Evolutionary conservation across 192 early-diverging fungal genomes (phyloP).

Genomic region (Coemansia sp.): DNA sequence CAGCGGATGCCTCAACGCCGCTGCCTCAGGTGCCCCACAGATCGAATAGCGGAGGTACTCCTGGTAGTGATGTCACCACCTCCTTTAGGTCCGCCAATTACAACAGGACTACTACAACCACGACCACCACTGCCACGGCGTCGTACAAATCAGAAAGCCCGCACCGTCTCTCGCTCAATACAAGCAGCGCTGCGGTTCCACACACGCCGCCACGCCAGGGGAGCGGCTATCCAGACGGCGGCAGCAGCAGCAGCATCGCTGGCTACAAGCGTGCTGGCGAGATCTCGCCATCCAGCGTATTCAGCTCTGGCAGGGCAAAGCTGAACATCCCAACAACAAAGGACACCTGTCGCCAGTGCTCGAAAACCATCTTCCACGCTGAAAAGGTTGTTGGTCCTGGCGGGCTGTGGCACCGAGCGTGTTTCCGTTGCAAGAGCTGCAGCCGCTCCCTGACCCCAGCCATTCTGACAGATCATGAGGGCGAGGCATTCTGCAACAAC

Average conservation of each 20-base stretch:
- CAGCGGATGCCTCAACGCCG: not conserved
- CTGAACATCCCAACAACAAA: slow-evolving; percentile 36
- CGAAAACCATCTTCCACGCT: slow-evolving; percentile 51
- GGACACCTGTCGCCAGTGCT: slow-evolving; percentile 54
- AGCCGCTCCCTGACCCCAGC: slow-evolving; percentile 42
- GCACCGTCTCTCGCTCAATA: not conserved
- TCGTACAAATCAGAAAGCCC: slow-evolving; percentile 3
- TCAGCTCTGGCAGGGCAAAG: slow-evolving; percentile 38
- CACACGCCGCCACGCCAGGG: slow-evolving; percentile 22
- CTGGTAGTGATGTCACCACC: slow-evolving; percentile 3
- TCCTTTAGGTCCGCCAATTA: not conserved
- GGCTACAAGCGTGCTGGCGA: slow-evolving; percentile 20
- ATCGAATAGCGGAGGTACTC: not conserved
- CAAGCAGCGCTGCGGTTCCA: not conserved
- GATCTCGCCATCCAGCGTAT: slow-evolving; percentile 52
- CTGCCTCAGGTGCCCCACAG: not conserved
- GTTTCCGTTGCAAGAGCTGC: slow-evolving; percentile 56
- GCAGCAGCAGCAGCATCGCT: not conserved
- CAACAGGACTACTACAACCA: not conserved
- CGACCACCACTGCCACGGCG: not conserved
- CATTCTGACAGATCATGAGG: slow-evolving; percentile 51
- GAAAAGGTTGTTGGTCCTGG: slow-evolving; percentile 55
- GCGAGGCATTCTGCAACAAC: slow-evolving; percentile 50
- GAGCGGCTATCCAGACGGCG: not conserved
- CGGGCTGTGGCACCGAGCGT: slow-evolving; percentile 53